Evolutionary conservation across 768 basidiomycete genomes (phyloP).

Genomic region (Sporobolomyces pararoseus): DNA sequence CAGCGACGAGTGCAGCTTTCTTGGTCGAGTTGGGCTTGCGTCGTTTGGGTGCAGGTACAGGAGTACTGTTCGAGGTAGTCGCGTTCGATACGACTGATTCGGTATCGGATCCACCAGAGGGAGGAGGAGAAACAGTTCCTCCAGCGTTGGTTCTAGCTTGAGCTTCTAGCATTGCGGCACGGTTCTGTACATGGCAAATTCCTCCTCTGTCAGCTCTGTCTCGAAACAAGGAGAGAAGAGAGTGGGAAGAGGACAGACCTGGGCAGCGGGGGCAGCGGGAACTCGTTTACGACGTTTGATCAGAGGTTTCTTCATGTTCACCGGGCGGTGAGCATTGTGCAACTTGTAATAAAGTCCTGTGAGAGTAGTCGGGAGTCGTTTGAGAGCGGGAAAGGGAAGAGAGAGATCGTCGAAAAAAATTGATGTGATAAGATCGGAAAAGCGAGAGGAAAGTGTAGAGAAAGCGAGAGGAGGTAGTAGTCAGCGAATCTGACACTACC

Average conservation of each 20-base stretch:
- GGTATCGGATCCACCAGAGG: slow-evolving; percentile 21
- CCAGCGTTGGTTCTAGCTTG: slow-evolving; percentile 4
- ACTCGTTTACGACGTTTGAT: slow-evolving; percentile 98
- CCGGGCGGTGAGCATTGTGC: slow-evolving; percentile 92
- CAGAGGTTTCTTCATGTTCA: slow-evolving; percentile 97
- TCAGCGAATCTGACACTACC: too few relatives aligned
- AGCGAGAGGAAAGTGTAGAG: not conserved
- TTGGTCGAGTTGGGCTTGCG: slow-evolving; percentile 13
- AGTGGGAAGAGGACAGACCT: not conserved
- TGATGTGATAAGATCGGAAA: slow-evolving; percentile 4
- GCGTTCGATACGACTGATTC: slow-evolving; percentile 18
- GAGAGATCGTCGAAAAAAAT: too few relatives aligned
- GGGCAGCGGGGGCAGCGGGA: slow-evolving; percentile 62
- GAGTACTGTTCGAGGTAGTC: not conserved
- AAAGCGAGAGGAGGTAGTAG: not conserved
- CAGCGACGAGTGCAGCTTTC: too few relatives aligned
- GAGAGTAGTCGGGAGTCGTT: not conserved
- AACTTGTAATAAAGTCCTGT: slow-evolving; percentile 96
- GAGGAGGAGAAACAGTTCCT: slow-evolving; percentile 11
- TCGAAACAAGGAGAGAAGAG: not conserved
- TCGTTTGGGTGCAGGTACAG: slow-evolving; percentile 14
- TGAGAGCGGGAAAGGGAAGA: not conserved
- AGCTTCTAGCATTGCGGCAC: slow-evolving; percentile 32
- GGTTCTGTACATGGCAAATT: slow-evolving; percentile 10
- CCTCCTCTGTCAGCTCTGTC: not conserved